Evolutionary conservation across 208 protist species (phyloP), one percentile per base, ranked within the genome.

Genomic region (Crithidia sp.): DNA sequence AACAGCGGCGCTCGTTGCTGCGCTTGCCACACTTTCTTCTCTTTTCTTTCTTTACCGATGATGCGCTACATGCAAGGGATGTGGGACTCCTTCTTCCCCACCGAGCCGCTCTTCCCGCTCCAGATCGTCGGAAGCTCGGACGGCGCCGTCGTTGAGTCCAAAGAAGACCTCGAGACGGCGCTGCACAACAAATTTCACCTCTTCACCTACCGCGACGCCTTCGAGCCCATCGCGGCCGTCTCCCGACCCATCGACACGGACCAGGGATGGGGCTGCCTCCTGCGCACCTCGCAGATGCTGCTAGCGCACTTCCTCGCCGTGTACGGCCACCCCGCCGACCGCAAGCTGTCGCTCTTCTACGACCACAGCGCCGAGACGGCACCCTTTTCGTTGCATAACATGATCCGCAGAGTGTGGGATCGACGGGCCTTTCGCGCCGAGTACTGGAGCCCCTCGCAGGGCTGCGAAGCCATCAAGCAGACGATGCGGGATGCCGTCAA

Each of bases 211-310:
- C 87, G 91, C 47, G 77, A 68, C n/a, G 69, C 76, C 56, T 94
- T 94, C 64, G 79, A 83, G 52, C 73, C 74, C 4, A 82, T 92
- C 8, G 70, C 65, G 13, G 58, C 75, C n/a, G 67, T 62, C 36
- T 71, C 74, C 8, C 67, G 74, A 17, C 47, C n/a, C 45, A 52
- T 88, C 12, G 62, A 76, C 49, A 84, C 86, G 1, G 91, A 96
- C 63, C 79, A 83, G 44, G 91, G 91, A 28, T 96, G 91, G 91
- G 91, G 91, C 53, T 96, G 91, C 61, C 79, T 96, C 17, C 77
- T 86, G 37, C 91, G 91, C 28, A 78, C 86, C 5, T 79, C 84
- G 13, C 91, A 96, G 80, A 96, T 96, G 91, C 78, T 96, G 4
- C 67, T 96, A 17, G 89, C 87, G n/a, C 89, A 90, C 55, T 84